A percentile compares a stretch with the other conserved stretches of the same genome.
Evolutionary conservation across 2,329 filamentous ascomycete genomes (phyloP).

Genomic region (Shiraia sp.): DNA sequence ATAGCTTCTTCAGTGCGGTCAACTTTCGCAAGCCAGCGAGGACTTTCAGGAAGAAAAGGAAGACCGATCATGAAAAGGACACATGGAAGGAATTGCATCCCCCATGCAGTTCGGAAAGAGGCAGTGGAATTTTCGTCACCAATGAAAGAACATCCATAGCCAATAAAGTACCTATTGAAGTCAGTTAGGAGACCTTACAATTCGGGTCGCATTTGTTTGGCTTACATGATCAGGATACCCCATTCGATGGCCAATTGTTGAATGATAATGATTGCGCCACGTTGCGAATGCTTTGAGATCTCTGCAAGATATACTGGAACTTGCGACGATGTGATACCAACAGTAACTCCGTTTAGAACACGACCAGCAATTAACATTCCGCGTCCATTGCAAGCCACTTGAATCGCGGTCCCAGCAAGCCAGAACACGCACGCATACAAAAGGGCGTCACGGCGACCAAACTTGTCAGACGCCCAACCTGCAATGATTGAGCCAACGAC

Average conservation of each 20-base stretch:
- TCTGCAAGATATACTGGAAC: conserved; percentile 53
- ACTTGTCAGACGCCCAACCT: conserved; percentile 55
- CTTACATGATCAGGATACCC: conserved; percentile 44
- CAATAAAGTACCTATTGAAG: conserved; percentile 49
- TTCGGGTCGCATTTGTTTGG: too few species aligned
- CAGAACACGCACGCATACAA: conserved; percentile 55
- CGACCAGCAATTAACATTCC: conserved; percentile 51
- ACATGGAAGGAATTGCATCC: conserved; percentile 51
- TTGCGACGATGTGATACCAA: conserved; percentile 51
- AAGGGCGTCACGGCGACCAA: conserved; percentile 53
- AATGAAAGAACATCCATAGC: conserved; percentile 52
- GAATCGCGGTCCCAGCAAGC: conserved; percentile 49
- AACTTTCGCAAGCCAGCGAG: conserved; percentile 55
- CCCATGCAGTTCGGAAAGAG: conserved; percentile 54
- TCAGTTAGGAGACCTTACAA: too few species aligned
- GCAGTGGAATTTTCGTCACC: conserved; percentile 28
- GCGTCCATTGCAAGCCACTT: conserved; percentile 41
- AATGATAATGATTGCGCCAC: conserved; percentile 50
- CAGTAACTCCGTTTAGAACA: conserved; percentile 50
- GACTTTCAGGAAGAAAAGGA: conserved; percentile 52
- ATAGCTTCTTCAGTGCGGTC: conserved; percentile 53
- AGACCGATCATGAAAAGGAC: conserved; percentile 50
- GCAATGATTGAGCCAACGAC: conserved; percentile 53
- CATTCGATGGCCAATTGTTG: conserved; percentile 51
- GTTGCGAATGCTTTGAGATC: conserved; percentile 48